These are phyloP conservation scores for Funneliformis caledonium DNA, from an alignment of 371 early-diverging fungal species.

Conservation along the genomic window DNA sequence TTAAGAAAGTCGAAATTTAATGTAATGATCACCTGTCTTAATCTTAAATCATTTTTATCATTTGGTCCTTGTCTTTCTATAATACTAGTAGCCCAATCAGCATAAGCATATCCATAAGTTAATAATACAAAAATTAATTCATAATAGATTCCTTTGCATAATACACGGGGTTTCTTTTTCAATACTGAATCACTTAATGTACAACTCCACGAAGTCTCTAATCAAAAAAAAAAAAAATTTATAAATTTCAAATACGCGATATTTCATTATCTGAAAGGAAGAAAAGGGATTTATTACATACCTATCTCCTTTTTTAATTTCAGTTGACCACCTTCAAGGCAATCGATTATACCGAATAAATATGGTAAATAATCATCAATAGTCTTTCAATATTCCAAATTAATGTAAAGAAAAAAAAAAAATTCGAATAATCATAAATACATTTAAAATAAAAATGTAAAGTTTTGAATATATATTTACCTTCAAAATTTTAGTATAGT, in stretches of 20 bases:
- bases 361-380: constrained; percentile 69
- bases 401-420: not conserved
- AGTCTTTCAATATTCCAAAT: constrained; percentile 47
- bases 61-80: constrained; percentile 35
- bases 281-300: constrained; percentile 13
- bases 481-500: constrained; percentile 57
- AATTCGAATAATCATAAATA: not conserved
- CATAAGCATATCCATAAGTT: constrained; percentile 52
- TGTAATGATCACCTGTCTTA: constrained; percentile 44
- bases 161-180: constrained; percentile 64
- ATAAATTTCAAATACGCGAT: not conserved
- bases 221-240: not conserved
- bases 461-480: constrained; percentile 40
- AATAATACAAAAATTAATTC: constrained; percentile 65
- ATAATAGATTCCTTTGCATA: constrained; percentile 59
- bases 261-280: not conserved
- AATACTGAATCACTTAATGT: constrained; percentile 60
- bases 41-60: constrained; percentile 39
- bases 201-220: constrained; percentile 70
- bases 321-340: constrained; percentile 57
- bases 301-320: constrained; percentile 46
- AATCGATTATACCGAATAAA: constrained; percentile 58
- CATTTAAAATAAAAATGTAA: not conserved
- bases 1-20: not conserved
- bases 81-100: constrained; percentile 44